Conservation (phyloP, 2,329 filamentous ascomycete genomes). For the Lachnellula willkommii region DNA sequence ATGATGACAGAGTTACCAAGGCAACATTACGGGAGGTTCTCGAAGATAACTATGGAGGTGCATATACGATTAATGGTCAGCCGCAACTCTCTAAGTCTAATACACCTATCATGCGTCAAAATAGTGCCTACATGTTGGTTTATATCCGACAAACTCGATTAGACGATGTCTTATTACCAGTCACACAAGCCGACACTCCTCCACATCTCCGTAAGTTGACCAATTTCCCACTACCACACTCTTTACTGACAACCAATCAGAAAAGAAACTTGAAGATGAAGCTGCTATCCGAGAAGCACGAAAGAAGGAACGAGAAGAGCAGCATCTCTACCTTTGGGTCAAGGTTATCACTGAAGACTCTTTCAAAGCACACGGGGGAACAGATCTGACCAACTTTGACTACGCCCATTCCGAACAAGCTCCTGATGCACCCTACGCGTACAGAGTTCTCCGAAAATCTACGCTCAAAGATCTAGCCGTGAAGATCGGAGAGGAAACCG, state of each 20-base stretch:
- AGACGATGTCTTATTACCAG: conserved; percentile 74
- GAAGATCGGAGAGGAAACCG: conserved; percentile 65
- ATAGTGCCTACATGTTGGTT: conserved; percentile 97
- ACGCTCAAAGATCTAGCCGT: conserved; percentile 70
- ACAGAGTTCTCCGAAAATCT: conserved; percentile 70
- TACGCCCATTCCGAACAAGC: conserved; percentile 45
- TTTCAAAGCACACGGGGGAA: conserved; percentile 75
- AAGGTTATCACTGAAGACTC: conserved; percentile 77
- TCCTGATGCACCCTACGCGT: conserved; percentile 63
- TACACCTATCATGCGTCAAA: conserved; percentile 56
- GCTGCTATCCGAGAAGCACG: conserved; percentile 67
- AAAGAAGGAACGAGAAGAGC: conserved; percentile 86
- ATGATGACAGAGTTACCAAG: conserved; percentile 94
- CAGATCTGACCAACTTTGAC: conserved; percentile 73
- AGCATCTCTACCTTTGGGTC: conserved; percentile 84
- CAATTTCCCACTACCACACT: conserved; percentile 16
- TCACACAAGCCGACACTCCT: conserved; percentile 74
- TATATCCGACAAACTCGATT: conserved; percentile 85
- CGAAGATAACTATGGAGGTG: conserved; percentile 94
- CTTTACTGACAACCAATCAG: conserved; percentile 36
- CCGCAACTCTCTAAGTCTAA: conserved; percentile 48
- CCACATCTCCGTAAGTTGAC: conserved; percentile 63
- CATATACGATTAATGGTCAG: conserved; percentile 52
- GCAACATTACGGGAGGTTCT: conserved; percentile 86
- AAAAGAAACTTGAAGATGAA: conserved; percentile 75